Percentiles rank a stretch among this genome's conserved stretches.
phyloP scores from a whole-genome alignment of 176 grass and related monocot species.

The Carex myosuroides region DNA sequence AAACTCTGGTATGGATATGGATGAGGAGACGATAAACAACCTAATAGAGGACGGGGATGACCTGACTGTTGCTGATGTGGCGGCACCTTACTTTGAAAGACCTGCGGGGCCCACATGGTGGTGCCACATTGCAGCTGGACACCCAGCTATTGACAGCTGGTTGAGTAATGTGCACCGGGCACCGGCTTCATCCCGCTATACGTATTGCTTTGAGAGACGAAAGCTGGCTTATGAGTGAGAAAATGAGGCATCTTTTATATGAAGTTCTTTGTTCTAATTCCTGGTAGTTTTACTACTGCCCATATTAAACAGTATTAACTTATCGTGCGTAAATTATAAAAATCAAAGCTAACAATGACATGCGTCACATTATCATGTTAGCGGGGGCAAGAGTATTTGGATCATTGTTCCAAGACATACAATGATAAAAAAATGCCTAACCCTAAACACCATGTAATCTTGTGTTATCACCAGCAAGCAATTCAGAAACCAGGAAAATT shows the following conservation, averaged over 20 bases:
- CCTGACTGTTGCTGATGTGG: constrained; percentile 44
- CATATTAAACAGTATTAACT: not conserved
- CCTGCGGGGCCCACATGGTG: constrained; percentile 54
- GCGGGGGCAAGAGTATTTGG: not conserved
- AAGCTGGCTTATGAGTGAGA: constrained; percentile 42
- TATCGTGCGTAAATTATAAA: not conserved
- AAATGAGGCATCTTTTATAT: constrained; percentile 59
- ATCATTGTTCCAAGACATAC: not conserved
- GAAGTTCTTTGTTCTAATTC: constrained; percentile 14
- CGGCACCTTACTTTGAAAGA: constrained; percentile 38
- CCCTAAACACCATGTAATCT: not conserved
- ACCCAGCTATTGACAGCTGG: constrained; percentile 38
- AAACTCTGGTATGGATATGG: constrained; percentile 28
- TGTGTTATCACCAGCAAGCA: not conserved
- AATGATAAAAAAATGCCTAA: not conserved
- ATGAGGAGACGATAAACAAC: not conserved
- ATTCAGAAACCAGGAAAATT: not conserved
- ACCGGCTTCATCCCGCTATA: constrained; percentile 50
- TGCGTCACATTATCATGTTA: not conserved
- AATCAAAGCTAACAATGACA: not conserved
- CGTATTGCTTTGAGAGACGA: constrained; percentile 48
- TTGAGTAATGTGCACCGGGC: constrained; percentile 1
- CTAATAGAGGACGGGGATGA: constrained; percentile 24
- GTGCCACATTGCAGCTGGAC: constrained; percentile 40
- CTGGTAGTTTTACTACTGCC: not conserved